Conservation (phyloP, 129 eudicot species). For the Tagetes patula region DNA sequence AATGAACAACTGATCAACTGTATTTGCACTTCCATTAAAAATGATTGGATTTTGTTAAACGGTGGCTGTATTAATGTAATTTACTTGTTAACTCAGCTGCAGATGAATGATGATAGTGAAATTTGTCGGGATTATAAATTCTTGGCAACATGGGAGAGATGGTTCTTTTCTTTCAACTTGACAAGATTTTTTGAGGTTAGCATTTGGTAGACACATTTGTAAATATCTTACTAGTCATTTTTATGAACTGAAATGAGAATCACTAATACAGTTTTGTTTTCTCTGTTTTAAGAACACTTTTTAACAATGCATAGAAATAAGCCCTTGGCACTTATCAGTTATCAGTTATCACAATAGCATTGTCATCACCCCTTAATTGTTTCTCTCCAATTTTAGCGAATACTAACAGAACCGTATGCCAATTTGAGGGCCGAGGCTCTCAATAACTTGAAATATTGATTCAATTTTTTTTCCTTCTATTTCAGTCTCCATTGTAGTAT, state of each 20-base stretch:
- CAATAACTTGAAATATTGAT: background rate
- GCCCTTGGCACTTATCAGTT: background rate
- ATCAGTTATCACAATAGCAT: background rate
- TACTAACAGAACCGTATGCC: background rate
- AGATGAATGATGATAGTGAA: constrained; percentile 23
- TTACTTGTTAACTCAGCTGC: constrained; percentile 19
- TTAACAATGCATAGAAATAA: background rate
- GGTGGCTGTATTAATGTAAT: background rate
- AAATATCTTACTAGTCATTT: constrained; percentile 18
- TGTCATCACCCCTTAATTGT: background rate
- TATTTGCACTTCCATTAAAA: background rate
- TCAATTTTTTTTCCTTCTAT: background rate
- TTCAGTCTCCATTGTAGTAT: background rate
- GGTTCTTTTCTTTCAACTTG: constrained; percentile 19
- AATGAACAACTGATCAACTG: background rate
- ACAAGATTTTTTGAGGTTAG: constrained; percentile 33
- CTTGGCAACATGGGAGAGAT: constrained; percentile 13
- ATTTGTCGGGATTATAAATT: constrained; percentile 2
- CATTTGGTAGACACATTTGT: constrained; percentile 27
- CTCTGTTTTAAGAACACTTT: background rate
- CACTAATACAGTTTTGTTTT: constrained; percentile 7
- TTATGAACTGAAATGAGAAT: constrained; percentile 26
- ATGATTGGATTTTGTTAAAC: background rate
- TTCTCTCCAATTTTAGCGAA: background rate
- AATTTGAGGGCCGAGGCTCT: too few relatives aligned